Base-by-base conservation (phyloP, 345 rosid species). In the Theobroma cacao region DNA sequence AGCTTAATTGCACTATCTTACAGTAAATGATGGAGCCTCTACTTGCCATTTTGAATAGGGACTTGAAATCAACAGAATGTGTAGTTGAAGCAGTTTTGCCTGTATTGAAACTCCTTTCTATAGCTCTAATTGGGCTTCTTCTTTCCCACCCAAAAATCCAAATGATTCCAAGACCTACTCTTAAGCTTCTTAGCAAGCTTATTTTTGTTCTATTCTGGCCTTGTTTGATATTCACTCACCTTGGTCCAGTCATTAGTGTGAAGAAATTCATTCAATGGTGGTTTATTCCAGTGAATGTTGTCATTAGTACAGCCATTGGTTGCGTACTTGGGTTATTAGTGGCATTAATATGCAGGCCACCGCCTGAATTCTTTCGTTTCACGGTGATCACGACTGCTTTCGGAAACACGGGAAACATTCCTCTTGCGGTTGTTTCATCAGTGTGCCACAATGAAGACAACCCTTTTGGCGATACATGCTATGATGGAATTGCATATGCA, bases 341-440 rank as follows among this genome's bases (percentile, higher is more conserved):
- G 59, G 83, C 84, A 1, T 22, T 84, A 10, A 72, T 84, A 4
- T 88, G 86, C 75, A 55, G 79, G 50, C 89, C 89, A 0, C 86
- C 87, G 2, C 77, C 77, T 1, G 81, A 86, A 48, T 77, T 82
- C 40, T 73, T 84, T 36, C 86, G 87, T 28, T 80, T 88, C 56
- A 88, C 89, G 1, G 75, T 88, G 52, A 81, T 84, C 52, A 66
- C 76, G 76, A 86, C 86, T 3, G 89, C 79, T 1, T 86, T 88
- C 7, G 89, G 89, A 0, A 88, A 88, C 81, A 88, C 87, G 0
- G 87, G 89, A n/a, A 80, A 84, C 56, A 70, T 88, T 12, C 58
- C 81, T 17, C 66, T 80, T 2, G 79, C 89, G 5, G 40, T 88
- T 36, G 80, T 88, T 62, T 61, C 81, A 5, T 77, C 87, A 1